These are phyloP conservation scores for Nakazawaea laoshanensis DNA, from an alignment of 805 yeast species.

Conservation along the genomic window DNA sequence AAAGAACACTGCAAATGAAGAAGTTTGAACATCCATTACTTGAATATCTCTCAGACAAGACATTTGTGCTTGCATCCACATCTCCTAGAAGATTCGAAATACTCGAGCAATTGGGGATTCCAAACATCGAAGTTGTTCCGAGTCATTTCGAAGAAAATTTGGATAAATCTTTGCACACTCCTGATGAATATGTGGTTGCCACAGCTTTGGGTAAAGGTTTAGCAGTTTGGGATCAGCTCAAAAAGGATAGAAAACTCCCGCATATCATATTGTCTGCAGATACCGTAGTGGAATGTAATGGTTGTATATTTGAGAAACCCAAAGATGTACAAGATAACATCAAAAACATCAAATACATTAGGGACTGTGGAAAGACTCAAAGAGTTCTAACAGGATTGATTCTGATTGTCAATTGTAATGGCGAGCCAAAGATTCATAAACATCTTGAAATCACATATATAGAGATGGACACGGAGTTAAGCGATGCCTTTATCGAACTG, in stretches of 20 bases:
- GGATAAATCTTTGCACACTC: constrained; percentile 38
- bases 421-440: constrained; percentile 10
- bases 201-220: constrained; percentile 66
- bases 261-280: constrained; percentile 60
- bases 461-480: constrained; percentile 31
- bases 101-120: constrained; percentile 48
- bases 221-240: constrained; percentile 44
- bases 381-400: constrained; percentile 48
- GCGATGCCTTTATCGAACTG: constrained; percentile 45
- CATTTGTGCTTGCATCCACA: constrained; percentile 67
- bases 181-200: constrained; percentile 53
- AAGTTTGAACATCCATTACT: constrained; percentile 24
- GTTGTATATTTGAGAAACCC: constrained; percentile 75
- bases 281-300: constrained; percentile 59
- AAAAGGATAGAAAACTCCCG: constrained; percentile 13
- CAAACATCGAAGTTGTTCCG: constrained; percentile 35
- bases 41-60: constrained; percentile 14
- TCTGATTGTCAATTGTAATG: constrained; percentile 23
- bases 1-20: too few species aligned
- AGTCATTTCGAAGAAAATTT: constrained; percentile 77
- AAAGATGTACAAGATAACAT: constrained; percentile 41
- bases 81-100: constrained; percentile 79
- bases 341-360: constrained; percentile 34
- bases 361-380: constrained; percentile 36
- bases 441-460: constrained; percentile 21